Conservation (phyloP, 257 asterid species). For the Leonotis leonurus region DNA sequence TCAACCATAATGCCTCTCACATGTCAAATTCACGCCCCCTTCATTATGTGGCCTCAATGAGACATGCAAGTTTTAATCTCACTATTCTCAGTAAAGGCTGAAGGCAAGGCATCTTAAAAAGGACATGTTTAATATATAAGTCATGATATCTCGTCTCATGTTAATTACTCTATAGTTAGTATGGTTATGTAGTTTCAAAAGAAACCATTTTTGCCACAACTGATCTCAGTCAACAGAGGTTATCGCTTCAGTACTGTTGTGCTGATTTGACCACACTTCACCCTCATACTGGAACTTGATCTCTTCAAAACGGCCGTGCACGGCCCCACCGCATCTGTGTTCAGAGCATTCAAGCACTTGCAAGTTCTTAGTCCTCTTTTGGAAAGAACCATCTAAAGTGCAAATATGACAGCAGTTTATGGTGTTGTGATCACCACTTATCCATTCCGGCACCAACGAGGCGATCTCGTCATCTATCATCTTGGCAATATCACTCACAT, state of each 20-base stretch:
- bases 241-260: neutral
- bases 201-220: neutral
- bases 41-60: neutral
- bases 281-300: slow-evolving; percentile 50
- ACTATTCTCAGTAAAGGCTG: neutral
- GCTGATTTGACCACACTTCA: neutral
- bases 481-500: slow-evolving; percentile 63
- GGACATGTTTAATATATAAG: too few relatives aligned
- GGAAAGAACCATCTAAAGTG: slow-evolving; percentile 26
- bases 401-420: slow-evolving; percentile 27
- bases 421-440: slow-evolving; percentile 18
- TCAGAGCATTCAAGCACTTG: slow-evolving; percentile 37
- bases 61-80: neutral
- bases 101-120: too few relatives aligned
- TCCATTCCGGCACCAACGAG: slow-evolving; percentile 74
- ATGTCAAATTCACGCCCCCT: neutral
- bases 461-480: slow-evolving; percentile 76
- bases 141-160: too few relatives aligned
- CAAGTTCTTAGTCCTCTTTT: slow-evolving; percentile 25
- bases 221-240: neutral
- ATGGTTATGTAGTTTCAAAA: too few relatives aligned
- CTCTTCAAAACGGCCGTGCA: slow-evolving; percentile 77
- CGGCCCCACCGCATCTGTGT: slow-evolving; percentile 49
- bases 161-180: too few relatives aligned
- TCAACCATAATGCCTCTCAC: neutral